Percentiles rank a stretch among this genome's conserved stretches.
These are phyloP conservation scores for Yarrowia porcina DNA, from an alignment of 805 yeast genomes.

Conservation along the genomic window DNA sequence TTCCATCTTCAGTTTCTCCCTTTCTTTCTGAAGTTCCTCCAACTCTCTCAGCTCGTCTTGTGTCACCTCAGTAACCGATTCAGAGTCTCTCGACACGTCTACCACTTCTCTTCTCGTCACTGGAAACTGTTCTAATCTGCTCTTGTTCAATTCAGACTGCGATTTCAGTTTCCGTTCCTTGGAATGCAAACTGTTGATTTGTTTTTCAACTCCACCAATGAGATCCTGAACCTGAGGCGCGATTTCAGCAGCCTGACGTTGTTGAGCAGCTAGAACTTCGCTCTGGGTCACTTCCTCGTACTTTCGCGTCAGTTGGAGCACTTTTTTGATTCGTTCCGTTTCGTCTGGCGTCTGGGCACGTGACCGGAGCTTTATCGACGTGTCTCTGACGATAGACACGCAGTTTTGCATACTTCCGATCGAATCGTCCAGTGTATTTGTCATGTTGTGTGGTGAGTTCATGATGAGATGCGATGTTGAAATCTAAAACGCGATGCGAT, in stretches of 20 bases:
- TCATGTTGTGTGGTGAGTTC: neutral
- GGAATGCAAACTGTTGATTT: neutral
- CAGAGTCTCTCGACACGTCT: neutral
- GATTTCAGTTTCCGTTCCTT: constrained; percentile 11
- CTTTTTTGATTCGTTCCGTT: constrained; percentile 1
- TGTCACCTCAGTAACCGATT: neutral
- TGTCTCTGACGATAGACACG: constrained; percentile 1
- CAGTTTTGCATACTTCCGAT: constrained; percentile 14
- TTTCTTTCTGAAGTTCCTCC: constrained; percentile 3
- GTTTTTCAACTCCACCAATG: constrained; percentile 3
- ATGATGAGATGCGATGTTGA: neutral
- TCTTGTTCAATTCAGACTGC: constrained; percentile 14
- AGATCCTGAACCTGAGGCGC: constrained; percentile 22
- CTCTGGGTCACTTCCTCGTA: constrained; percentile 22
- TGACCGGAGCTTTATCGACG: neutral
- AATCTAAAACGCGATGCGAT: constrained; percentile 13
- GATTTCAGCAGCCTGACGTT: constrained; percentile 13
- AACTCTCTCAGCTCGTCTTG: neutral
- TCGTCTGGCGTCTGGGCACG: constrained; percentile 19
- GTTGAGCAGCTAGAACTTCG: constrained; percentile 11
- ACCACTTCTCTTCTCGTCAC: neutral
- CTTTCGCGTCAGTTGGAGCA: constrained; percentile 10
- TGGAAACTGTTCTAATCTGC: constrained; percentile 12
- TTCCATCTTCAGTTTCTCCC: constrained; percentile 8
- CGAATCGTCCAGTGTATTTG: constrained; percentile 5